Evolutionary conservation across 106 monocot species (phyloP).

Genomic region (Hemerocallis citrina): DNA sequence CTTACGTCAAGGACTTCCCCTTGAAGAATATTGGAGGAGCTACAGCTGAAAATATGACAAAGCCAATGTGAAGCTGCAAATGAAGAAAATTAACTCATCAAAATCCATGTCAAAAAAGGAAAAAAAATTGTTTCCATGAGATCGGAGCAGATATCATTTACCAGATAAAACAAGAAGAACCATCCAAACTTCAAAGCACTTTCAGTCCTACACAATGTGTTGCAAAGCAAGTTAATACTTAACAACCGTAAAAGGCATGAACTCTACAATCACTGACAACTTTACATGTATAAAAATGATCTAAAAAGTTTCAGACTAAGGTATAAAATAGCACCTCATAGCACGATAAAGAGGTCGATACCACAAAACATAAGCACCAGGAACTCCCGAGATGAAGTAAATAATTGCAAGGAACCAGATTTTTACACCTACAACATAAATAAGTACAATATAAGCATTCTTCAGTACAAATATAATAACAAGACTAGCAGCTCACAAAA

Average conservation of each 20-base stretch:
- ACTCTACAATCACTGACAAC: background rate
- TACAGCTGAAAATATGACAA: conserved; percentile 52
- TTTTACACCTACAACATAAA: conserved; percentile 31
- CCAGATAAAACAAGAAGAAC: conserved; percentile 60
- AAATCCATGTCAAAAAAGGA: background rate
- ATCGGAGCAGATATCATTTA: conserved; percentile 3
- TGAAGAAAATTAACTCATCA: background rate
- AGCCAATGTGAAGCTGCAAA: conserved; percentile 52
- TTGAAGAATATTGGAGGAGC: conserved; percentile 68
- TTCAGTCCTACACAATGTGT: conserved; percentile 40
- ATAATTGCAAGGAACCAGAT: conserved; percentile 70
- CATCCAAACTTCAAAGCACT: conserved; percentile 63
- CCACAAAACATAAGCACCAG: conserved; percentile 69
- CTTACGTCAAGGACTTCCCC: conserved; percentile 82
- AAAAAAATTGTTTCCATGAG: background rate
- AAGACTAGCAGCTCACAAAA: too few species aligned
- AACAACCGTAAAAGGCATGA: background rate
- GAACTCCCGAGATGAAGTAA: conserved; percentile 57
- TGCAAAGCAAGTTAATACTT: background rate
- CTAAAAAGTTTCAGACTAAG: background rate
- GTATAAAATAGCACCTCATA: conserved; percentile 33
- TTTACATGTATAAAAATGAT: background rate
- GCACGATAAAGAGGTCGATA: conserved; percentile 73
- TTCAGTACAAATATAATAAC: background rate
- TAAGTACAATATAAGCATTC: background rate